Percentiles rank a stretch among this genome's conserved stretches.
Conservation (phyloP, 352 stramenopile genomes). For the Globisporangium iwayamae region DNA sequence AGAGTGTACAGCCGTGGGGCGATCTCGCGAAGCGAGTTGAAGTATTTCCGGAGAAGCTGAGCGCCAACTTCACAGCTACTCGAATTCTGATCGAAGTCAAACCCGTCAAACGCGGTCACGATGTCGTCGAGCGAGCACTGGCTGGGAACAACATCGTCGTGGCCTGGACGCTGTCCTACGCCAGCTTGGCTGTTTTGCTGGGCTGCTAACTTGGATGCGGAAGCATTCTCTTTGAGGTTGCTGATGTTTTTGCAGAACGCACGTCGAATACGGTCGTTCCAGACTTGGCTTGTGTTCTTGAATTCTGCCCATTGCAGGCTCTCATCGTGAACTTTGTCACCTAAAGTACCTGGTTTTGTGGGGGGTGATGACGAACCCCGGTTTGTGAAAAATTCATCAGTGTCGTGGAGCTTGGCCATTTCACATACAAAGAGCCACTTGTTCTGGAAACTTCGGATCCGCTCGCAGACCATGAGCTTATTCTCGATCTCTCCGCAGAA, state of each 20-base stretch:
- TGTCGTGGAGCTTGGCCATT: conserved; percentile 47
- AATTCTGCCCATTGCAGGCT: conserved; percentile 15
- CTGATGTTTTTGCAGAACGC: conserved; percentile 9
- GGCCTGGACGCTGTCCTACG: neutral
- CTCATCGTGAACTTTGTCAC: conserved; percentile 16
- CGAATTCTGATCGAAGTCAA: conserved; percentile 47
- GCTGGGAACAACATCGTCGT: conserved; percentile 16
- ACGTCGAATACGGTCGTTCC: conserved; percentile 12
- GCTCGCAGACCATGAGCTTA: conserved; percentile 30
- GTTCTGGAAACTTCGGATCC: conserved; percentile 36
- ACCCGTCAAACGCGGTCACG: conserved; percentile 41
- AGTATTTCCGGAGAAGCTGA: conserved; percentile 37
- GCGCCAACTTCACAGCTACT: conserved; percentile 34
- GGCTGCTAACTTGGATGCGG: neutral
- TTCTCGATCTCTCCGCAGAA: conserved; percentile 30
- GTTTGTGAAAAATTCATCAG: conserved; percentile 58
- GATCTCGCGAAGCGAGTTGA: conserved; percentile 31
- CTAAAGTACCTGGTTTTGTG: conserved; percentile 14
- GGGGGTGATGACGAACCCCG: neutral
- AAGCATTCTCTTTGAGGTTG: neutral
- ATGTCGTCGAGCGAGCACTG: conserved; percentile 38
- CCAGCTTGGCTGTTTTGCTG: neutral
- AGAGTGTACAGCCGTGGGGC: conserved; percentile 40
- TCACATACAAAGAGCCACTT: conserved; percentile 45
- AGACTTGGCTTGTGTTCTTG: conserved; percentile 8